Evolutionary conservation across 768 basidiomycete genomes (phyloP).

Genomic region (Udeniomyces megalosporus): DNA sequence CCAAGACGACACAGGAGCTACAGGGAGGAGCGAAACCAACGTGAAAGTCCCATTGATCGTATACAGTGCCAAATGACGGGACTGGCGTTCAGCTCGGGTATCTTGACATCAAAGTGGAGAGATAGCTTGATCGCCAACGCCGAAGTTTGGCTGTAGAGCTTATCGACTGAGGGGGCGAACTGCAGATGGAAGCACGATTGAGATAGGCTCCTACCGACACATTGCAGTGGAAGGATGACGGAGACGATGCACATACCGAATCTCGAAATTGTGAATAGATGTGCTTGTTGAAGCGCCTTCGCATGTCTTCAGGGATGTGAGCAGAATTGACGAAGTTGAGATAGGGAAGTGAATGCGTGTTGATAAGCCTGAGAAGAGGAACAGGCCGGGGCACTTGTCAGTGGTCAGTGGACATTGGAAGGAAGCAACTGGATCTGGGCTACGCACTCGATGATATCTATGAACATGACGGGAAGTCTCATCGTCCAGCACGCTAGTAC

Average conservation of each 20-base stretch:
- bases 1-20: background rate
- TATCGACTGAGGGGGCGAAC: conserved; percentile 47
- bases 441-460: conserved; percentile 56
- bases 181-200: conserved; percentile 24
- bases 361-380: conserved; percentile 43
- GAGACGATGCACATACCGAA: conserved; percentile 35
- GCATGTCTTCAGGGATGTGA: conserved; percentile 46
- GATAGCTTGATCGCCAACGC: conserved; percentile 46
- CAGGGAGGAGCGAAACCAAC: conserved; percentile 32
- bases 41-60: conserved; percentile 50
- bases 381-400: background rate
- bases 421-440: background rate
- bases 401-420: background rate
- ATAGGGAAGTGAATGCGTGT: conserved; percentile 62
- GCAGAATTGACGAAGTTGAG: conserved; percentile 45
- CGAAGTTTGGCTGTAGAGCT: conserved; percentile 46
- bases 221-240: background rate
- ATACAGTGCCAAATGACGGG: conserved; percentile 64
- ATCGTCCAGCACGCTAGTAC: conserved; percentile 63
- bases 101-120: conserved; percentile 40
- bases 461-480: conserved; percentile 56
- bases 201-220: background rate
- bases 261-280: conserved; percentile 47
- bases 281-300: conserved; percentile 55
- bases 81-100: conserved; percentile 59